phyloP scores from a whole-genome alignment of 176 grass and related monocot species.

The Oryza punctata region DNA sequence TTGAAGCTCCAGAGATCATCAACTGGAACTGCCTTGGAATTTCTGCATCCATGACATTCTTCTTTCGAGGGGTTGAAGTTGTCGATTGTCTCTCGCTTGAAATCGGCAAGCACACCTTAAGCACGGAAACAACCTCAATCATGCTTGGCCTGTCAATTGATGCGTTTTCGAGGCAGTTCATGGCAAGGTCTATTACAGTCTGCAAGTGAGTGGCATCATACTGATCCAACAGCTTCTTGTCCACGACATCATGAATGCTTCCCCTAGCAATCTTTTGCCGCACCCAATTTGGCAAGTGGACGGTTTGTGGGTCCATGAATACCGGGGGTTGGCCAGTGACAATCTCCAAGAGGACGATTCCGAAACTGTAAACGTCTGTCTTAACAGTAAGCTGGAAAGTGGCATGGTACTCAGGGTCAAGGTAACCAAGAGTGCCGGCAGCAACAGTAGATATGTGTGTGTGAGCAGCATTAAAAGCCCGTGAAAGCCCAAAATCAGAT shows the following conservation, averaged over 20 bases:
- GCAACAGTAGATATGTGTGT: conserved; percentile 28
- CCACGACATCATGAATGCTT: background rate
- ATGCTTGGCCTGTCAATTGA: conserved; percentile 8
- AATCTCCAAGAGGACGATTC: conserved; percentile 20
- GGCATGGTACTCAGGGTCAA: conserved; percentile 24
- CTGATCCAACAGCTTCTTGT: background rate
- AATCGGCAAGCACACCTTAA: background rate
- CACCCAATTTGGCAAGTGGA: conserved; percentile 8
- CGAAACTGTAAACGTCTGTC: conserved; percentile 11
- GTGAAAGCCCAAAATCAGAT: conserved; percentile 38
- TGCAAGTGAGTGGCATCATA: background rate
- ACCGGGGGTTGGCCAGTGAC: background rate
- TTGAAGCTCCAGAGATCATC: background rate
- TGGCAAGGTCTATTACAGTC: conserved; percentile 14
- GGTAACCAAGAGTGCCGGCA: conserved; percentile 23
- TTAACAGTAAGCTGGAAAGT: background rate
- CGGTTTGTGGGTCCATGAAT: background rate
- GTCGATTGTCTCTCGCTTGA: background rate
- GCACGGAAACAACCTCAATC: conserved; percentile 2
- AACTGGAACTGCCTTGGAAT: background rate
- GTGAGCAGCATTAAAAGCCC: background rate
- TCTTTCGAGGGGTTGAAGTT: background rate
- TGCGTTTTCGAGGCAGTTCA: conserved; percentile 11
- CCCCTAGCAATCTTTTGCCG: background rate
- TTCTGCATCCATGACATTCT: background rate